These are phyloP conservation scores for Phytophthora pluvialis DNA, from an alignment of 352 stramenopile genomes.

Conservation along the genomic window DNA sequence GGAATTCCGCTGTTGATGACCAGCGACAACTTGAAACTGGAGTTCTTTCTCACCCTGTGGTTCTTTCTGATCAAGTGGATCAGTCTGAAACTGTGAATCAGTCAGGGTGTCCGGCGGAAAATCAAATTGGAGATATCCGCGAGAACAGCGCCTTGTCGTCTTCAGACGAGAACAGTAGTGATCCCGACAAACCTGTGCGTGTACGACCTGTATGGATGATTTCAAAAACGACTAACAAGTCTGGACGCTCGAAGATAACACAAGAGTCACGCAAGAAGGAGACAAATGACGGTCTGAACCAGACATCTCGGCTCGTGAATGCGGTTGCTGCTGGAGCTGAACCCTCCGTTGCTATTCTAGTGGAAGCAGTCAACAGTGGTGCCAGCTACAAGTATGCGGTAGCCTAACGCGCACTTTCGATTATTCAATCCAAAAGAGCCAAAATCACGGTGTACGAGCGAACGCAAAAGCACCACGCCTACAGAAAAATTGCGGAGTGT, in stretches of 20 bases:
- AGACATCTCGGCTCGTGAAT: neutral
- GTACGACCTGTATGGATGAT: neutral
- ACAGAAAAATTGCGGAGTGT: neutral
- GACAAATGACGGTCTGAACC: neutral
- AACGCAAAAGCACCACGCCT: no score
- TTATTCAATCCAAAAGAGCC: neutral
- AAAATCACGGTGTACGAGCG: constrained; percentile 5
- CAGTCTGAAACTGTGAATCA: neutral
- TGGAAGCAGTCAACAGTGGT: neutral
- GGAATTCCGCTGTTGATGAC: no score
- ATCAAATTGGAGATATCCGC: neutral
- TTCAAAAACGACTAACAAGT: constrained; percentile 4
- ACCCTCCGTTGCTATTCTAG: constrained; percentile 1
- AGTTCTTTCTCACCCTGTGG: no score
- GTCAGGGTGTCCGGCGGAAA: no score
- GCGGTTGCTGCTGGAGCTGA: neutral
- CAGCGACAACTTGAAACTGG: no score
- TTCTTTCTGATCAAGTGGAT: no score
- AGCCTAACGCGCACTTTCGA: neutral
- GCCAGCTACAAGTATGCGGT: neutral
- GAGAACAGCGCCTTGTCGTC: neutral
- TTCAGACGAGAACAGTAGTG: neutral
- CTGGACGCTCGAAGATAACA: neutral
- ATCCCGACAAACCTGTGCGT: neutral
- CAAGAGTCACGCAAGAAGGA: neutral